Evolutionary conservation across 345 rosid genomes (phyloP).

Genomic region (Hevea brasiliensis): DNA sequence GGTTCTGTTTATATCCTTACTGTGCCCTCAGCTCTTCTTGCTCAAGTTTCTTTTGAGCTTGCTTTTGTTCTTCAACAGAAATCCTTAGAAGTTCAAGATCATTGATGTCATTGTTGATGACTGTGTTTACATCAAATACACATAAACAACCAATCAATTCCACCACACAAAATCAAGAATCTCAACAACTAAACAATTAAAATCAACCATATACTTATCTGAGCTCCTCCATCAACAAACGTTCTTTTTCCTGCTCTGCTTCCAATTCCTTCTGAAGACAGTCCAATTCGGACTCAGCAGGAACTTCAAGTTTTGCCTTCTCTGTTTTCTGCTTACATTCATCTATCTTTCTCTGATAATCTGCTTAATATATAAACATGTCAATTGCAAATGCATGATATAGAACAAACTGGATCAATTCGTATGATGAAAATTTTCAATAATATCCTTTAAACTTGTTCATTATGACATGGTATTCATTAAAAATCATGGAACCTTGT

Average conservation of each 20-base stretch:
- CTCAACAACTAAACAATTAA: neutral
- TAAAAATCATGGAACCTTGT: neutral
- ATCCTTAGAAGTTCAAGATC: conserved; percentile 50
- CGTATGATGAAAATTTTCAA: neutral
- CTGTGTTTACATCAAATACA: conserved; percentile 38
- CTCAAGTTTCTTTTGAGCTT: conserved; percentile 45
- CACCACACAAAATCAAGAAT: neutral
- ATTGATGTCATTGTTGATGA: conserved; percentile 42
- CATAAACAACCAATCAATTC: conserved; percentile 13
- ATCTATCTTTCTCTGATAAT: conserved; percentile 48
- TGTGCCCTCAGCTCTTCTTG: conserved; percentile 51
- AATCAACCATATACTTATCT: conserved; percentile 52
- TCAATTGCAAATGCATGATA: neutral
- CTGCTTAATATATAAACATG: conserved; percentile 34
- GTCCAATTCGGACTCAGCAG: conserved; percentile 45
- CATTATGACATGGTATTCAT: neutral
- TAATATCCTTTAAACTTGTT: neutral
- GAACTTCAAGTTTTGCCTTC: conserved; percentile 52
- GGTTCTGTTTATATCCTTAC: conserved; percentile 38
- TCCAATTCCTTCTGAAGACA: conserved; percentile 58
- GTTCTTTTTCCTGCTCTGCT: conserved; percentile 54
- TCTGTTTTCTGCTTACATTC: conserved; percentile 68
- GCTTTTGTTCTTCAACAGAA: conserved; percentile 52
- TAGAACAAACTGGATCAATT: neutral
- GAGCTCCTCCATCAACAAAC: conserved; percentile 49